A percentile compares a stretch with the other conserved stretches of the same genome.
phyloP scores from a whole-genome alignment of 2,329 filamentous ascomycete species.

The Epichloe sylvatica region DNA sequence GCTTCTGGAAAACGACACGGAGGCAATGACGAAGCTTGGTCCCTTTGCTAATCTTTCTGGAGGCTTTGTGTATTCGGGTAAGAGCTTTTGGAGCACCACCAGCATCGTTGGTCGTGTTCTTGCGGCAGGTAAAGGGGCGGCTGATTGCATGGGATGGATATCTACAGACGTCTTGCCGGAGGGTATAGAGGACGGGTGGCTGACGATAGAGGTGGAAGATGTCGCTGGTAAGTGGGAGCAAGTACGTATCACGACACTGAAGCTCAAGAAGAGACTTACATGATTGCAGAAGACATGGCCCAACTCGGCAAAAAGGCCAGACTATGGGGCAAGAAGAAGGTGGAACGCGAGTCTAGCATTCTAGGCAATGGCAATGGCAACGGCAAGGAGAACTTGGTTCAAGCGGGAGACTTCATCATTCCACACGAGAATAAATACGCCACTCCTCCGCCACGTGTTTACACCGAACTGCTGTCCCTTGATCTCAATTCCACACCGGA shows the following conservation, averaged over 20 bases:
- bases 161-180: conserved; percentile 44
- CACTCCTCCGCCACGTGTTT: conserved; percentile 32
- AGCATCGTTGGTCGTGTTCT: conserved; percentile 52
- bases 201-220: conserved; percentile 42
- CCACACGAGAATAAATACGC: conserved; percentile 42
- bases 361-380: conserved; percentile 40
- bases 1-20: conserved; percentile 48
- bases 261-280: neutral
- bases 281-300: conserved; percentile 30
- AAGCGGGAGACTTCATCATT: conserved; percentile 49
- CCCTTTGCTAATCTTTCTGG: conserved; percentile 48
- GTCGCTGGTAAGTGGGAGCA: conserved; percentile 30
- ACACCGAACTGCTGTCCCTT: conserved; percentile 36
- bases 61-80: conserved; percentile 48
- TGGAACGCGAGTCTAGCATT: conserved; percentile 48
- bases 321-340: conserved; percentile 44
- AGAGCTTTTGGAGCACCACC: conserved; percentile 56
- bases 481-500: conserved; percentile 32
- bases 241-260: neutral
- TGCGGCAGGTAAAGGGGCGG: conserved; percentile 45
- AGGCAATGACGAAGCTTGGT: conserved; percentile 43
- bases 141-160: conserved; percentile 56
- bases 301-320: conserved; percentile 41
- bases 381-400: conserved; percentile 36
- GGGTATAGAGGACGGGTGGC: conserved; percentile 40